A percentile compares a stretch with the other conserved stretches of the same genome.
These are phyloP conservation scores for Astrothelium subdiscretum DNA, from an alignment of 495 filamentous ascomycete species.

Conservation along the genomic window DNA sequence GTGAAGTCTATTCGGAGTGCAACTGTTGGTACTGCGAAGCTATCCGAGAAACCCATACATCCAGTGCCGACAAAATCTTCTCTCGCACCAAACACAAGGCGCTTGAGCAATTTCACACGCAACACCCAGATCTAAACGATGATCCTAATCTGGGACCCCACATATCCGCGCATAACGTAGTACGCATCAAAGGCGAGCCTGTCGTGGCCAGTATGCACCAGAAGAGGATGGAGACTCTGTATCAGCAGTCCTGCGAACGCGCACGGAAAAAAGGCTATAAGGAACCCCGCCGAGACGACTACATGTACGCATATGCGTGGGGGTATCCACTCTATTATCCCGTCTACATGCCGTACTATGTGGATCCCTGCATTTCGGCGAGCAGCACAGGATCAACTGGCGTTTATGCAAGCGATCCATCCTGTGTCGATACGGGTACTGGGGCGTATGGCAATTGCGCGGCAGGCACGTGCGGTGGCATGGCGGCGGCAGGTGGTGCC, in stretches of 20 bases:
- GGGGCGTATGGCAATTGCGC: slow-evolving; percentile 31
- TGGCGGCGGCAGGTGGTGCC: slow-evolving; percentile 42
- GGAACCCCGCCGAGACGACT: slow-evolving; percentile 38
- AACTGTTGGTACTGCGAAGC: slow-evolving; percentile 89
- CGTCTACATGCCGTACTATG: slow-evolving; percentile 42
- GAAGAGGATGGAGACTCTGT: slow-evolving; percentile 45
- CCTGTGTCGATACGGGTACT: slow-evolving; percentile 9
- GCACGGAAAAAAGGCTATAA: slow-evolving; percentile 47
- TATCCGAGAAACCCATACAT: slow-evolving; percentile 51
- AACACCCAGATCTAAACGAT: slow-evolving; percentile 42
- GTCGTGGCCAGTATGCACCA: slow-evolving; percentile 12
- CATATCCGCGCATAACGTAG: slow-evolving; percentile 60
- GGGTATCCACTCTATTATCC: slow-evolving; percentile 41
- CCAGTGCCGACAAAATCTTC: slow-evolving; percentile 25
- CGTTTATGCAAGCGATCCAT: slow-evolving; percentile 15
- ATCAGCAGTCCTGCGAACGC: slow-evolving; percentile 49
- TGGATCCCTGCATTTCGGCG: slow-evolving; percentile 27
- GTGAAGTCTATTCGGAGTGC: slow-evolving; percentile 66
- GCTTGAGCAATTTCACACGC: slow-evolving; percentile 39
- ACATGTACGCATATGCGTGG: slow-evolving; percentile 42
- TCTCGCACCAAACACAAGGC: slow-evolving; percentile 16
- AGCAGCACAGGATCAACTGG: background rate
- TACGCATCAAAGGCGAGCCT: slow-evolving; percentile 19
- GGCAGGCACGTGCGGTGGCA: slow-evolving; percentile 39
- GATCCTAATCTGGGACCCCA: slow-evolving; percentile 47